phyloP scores from a whole-genome alignment of 805 yeast genomes.

The Candida pseudofarinosa region DNA sequence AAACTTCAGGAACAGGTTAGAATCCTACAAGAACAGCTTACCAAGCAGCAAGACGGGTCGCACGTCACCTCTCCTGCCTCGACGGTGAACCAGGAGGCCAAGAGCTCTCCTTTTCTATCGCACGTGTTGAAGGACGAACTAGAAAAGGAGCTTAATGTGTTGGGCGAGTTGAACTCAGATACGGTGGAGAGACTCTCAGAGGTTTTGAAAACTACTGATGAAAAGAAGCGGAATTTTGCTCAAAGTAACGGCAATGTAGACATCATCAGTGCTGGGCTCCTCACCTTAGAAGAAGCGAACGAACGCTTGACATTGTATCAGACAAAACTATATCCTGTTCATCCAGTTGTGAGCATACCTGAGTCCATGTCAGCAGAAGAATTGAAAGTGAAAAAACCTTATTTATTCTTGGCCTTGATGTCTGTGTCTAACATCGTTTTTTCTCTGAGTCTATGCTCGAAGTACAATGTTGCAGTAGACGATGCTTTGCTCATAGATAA shows the following conservation, averaged over 20 bases:
- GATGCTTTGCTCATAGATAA: conserved; percentile 48
- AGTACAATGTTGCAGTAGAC: conserved; percentile 26
- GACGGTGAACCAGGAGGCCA: background rate
- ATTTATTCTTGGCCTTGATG: conserved; percentile 61
- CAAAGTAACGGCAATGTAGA: conserved; percentile 33
- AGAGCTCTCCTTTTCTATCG: background rate
- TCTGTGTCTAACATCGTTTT: conserved; percentile 51
- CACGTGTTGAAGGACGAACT: conserved; percentile 29
- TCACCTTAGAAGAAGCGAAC: conserved; percentile 58
- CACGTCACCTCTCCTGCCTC: background rate
- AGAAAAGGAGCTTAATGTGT: conserved; percentile 37
- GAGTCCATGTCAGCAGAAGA: conserved; percentile 39
- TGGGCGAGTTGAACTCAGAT: conserved; percentile 27
- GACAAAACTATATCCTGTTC: conserved; percentile 39
- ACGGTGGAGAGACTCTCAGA: conserved; percentile 42
- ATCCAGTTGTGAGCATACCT: conserved; percentile 59
- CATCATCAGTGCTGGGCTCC: conserved; percentile 52
- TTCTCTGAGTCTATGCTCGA: conserved; percentile 9
- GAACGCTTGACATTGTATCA: conserved; percentile 49
- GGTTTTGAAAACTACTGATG: conserved; percentile 43
- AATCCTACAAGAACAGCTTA: conserved; percentile 13
- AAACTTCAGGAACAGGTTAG: conserved; percentile 19
- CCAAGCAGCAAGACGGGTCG: background rate
- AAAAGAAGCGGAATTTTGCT: conserved; percentile 33
- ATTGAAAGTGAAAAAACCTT: conserved; percentile 52